A percentile compares a stretch with the other conserved stretches of the same genome.
Conservation (phyloP, 768 basidiomycete species). For the Epithele typhae region DNA sequence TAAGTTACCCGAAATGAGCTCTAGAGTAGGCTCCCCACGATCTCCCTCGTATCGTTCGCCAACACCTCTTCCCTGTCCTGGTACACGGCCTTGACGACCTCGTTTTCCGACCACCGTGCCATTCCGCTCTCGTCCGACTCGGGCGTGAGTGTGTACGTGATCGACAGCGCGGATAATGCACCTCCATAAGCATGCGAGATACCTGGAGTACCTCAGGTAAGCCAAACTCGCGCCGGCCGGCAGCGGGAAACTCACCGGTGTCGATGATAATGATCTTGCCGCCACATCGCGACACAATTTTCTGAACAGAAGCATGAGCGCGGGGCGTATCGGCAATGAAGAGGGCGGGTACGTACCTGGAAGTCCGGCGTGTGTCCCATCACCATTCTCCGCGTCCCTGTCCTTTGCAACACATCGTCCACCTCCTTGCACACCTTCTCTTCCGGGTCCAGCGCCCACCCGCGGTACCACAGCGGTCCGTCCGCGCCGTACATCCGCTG, state of each 20-base stretch:
- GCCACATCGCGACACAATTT: slow-evolving; percentile 79
- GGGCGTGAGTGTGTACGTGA: slow-evolving; percentile 79
- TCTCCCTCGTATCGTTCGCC: slow-evolving; percentile 33
- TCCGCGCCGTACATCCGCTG: slow-evolving; percentile 65
- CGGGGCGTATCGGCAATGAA: no score
- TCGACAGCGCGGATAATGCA: slow-evolving; percentile 80
- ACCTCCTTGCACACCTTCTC: slow-evolving; percentile 67
- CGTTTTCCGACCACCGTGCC: slow-evolving; percentile 54
- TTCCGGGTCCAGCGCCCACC: slow-evolving; percentile 80
- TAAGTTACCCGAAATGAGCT: slow-evolving; percentile 5
- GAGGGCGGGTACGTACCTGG: slow-evolving; percentile 35
- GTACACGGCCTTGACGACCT: slow-evolving; percentile 67
- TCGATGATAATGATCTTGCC: slow-evolving; percentile 97
- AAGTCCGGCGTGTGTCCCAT: slow-evolving; percentile 98
- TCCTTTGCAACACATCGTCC: slow-evolving; percentile 61
- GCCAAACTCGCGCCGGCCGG: not conserved
- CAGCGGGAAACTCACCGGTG: slow-evolving; percentile 53
- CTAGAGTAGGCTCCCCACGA: slow-evolving; percentile 18
- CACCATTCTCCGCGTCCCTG: slow-evolving; percentile 83
- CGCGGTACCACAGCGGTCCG: slow-evolving; percentile 94
- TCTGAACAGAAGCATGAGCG: slow-evolving; percentile 30
- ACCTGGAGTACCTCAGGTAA: no score
- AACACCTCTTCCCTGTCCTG: slow-evolving; percentile 46
- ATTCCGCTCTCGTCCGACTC: slow-evolving; percentile 24
- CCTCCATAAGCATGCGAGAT: slow-evolving; percentile 97